Percentiles rank a stretch among this genome's conserved stretches.
Evolutionary conservation across 225 moss, liverwort and hornwort genomes (phyloP).

Genomic region (Rhytidiadelphus loreus): DNA sequence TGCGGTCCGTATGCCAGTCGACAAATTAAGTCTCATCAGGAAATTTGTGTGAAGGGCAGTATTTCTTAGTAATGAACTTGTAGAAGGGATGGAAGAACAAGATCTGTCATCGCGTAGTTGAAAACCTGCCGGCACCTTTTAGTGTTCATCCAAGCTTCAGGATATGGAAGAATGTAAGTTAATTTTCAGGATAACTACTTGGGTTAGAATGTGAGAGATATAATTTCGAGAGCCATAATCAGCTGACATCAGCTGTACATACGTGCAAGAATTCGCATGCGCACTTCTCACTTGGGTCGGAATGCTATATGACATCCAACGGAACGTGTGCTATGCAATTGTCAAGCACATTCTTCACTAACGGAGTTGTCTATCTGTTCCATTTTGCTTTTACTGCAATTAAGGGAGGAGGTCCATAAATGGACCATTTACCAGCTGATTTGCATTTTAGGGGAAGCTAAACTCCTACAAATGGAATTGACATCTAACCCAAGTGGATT

Average conservation of each 20-base stretch:
- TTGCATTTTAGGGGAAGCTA: neutral
- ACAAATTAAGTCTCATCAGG: neutral
- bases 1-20: neutral
- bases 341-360: neutral
- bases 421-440: neutral
- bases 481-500: neutral
- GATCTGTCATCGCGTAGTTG: neutral
- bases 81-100: neutral
- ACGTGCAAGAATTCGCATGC: neutral
- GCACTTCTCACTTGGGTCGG: neutral
- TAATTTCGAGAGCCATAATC: neutral
- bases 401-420: neutral
- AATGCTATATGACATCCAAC: neutral
- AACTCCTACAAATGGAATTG: neutral
- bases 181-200: neutral
- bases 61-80: neutral
- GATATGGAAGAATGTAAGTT: neutral
- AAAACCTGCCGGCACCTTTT: neutral
- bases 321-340: neutral
- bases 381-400: neutral
- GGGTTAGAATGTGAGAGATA: neutral
- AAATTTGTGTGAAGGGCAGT: neutral
- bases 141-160: neutral
- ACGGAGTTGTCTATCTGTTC: neutral
- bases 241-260: neutral